Conservation (phyloP, 306 rosid species). For the Psophocarpus tetragonolobus region DNA sequence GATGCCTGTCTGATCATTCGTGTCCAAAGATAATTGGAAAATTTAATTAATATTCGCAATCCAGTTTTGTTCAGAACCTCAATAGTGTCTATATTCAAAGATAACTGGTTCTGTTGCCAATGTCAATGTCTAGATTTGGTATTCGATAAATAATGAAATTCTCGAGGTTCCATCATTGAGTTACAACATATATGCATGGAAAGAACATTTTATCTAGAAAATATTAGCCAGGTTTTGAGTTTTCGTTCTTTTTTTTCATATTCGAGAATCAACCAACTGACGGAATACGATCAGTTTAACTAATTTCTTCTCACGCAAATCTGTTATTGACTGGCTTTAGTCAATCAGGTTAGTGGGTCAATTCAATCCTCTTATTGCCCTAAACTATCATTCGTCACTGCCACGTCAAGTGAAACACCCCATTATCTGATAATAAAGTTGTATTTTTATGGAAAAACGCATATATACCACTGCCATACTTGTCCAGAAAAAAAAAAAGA, state of each 20-base stretch:
- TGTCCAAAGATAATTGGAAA: not conserved
- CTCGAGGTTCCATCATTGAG: not conserved
- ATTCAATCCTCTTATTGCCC: not conserved
- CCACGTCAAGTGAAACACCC: not conserved
- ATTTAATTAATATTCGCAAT: not conserved
- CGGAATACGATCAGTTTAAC: not conserved
- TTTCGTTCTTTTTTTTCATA: not conserved
- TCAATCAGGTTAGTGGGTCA: not conserved
- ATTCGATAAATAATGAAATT: not conserved
- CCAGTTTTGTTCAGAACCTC: not conserved
- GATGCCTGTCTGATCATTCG: slow-evolving; percentile 7
- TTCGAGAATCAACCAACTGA: not conserved
- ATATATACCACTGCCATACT: not conserved
- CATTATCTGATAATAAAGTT: too few relatives aligned
- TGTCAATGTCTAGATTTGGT: not conserved
- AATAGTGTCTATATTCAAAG: not conserved
- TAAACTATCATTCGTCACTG: not conserved
- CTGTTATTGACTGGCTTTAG: not conserved
- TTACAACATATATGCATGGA: not conserved
- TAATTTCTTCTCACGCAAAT: not conserved
- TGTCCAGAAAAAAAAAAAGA: not conserved
- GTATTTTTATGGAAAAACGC: not conserved
- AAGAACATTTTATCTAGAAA: not conserved
- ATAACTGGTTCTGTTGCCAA: not conserved
- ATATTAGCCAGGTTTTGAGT: not conserved